Conservation (phyloP, 805 yeast species). For the Hyphopichia homilentoma region DNA sequence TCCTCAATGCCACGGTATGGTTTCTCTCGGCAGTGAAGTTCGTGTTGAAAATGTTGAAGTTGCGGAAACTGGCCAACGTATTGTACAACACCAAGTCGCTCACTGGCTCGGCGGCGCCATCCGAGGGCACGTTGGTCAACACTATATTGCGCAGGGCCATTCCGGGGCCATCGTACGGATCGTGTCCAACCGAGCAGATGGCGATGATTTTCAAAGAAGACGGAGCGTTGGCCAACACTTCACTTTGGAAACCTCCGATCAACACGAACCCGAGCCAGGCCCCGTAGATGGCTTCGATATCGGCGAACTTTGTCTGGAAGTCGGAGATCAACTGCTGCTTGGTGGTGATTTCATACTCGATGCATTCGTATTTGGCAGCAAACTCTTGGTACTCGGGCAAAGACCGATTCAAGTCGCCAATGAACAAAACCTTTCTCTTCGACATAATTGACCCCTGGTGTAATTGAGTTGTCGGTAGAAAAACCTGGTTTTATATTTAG, state of each 20-base stretch:
- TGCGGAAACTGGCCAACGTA: constrained; percentile 58
- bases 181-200: constrained; percentile 57
- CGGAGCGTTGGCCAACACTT: constrained; percentile 45
- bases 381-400: constrained; percentile 47
- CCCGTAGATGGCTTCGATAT: constrained; percentile 52
- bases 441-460: constrained; percentile 7
- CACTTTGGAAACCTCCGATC: constrained; percentile 48
- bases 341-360: constrained; percentile 38
- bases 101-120: constrained; percentile 64
- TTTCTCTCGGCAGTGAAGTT: constrained; percentile 31
- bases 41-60: constrained; percentile 45
- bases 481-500: no score
- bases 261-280: constrained; percentile 55
- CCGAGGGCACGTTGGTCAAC: constrained; percentile 55
- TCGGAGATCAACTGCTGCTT: constrained; percentile 39
- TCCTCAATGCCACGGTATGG: constrained; percentile 47
- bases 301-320: constrained; percentile 36
- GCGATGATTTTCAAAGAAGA: constrained; percentile 43
- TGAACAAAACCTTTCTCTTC: constrained; percentile 41
- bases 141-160: constrained; percentile 42
- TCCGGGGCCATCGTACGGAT: constrained; percentile 42
- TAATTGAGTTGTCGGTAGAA: no score
- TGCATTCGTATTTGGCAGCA: constrained; percentile 31
- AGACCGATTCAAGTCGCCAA: constrained; percentile 47
- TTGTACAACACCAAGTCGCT: constrained; percentile 67